Conservation (phyloP, 768 basidiomycete genomes). For the Boletus eberwhitei region DNA sequence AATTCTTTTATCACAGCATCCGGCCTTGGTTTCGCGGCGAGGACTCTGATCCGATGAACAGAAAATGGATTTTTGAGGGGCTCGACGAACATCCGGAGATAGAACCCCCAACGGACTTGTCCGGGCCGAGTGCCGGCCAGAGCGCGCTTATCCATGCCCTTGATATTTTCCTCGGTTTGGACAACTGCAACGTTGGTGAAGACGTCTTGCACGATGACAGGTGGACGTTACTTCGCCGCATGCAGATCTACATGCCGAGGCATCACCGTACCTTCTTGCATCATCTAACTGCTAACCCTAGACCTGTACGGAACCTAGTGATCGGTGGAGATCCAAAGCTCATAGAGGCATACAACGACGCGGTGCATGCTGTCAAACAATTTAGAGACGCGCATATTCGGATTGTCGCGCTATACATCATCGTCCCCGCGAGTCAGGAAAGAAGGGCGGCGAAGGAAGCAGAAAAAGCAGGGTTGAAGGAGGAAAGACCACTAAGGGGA, state of each 20-base stretch:
- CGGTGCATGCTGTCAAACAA: slow-evolving; percentile 61
- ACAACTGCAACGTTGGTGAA: slow-evolving; percentile 36
- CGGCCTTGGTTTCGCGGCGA: slow-evolving; percentile 81
- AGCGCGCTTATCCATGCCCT: slow-evolving; percentile 73
- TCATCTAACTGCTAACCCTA: slow-evolving; percentile 58
- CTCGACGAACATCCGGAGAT: slow-evolving; percentile 45
- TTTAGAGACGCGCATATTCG: slow-evolving; percentile 78
- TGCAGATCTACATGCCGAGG: slow-evolving; percentile 82
- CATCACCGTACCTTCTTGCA: slow-evolving; percentile 75
- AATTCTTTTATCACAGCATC: slow-evolving; percentile 66
- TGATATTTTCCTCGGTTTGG: slow-evolving; percentile 70
- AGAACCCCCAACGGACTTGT: slow-evolving; percentile 49
- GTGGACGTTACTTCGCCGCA: slow-evolving; percentile 58
- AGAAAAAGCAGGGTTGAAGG: slow-evolving; percentile 15
- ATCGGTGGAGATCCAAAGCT: slow-evolving; percentile 28
- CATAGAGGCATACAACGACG: slow-evolving; percentile 57
- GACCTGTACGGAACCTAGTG: slow-evolving; percentile 60
- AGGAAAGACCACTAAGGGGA: slow-evolving; percentile 46
- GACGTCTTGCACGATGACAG: slow-evolving; percentile 10
- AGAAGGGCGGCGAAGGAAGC: slow-evolving; percentile 2
- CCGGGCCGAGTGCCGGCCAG: slow-evolving; percentile 82
- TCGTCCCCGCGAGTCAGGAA: slow-evolving; percentile 53
- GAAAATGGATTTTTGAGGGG: slow-evolving; percentile 61
- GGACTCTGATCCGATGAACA: slow-evolving; percentile 45
- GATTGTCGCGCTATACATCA: slow-evolving; percentile 71